These are phyloP conservation scores for Fraxinus greggii DNA, from an alignment of 305 asterid species.

Conservation along the genomic window DNA sequence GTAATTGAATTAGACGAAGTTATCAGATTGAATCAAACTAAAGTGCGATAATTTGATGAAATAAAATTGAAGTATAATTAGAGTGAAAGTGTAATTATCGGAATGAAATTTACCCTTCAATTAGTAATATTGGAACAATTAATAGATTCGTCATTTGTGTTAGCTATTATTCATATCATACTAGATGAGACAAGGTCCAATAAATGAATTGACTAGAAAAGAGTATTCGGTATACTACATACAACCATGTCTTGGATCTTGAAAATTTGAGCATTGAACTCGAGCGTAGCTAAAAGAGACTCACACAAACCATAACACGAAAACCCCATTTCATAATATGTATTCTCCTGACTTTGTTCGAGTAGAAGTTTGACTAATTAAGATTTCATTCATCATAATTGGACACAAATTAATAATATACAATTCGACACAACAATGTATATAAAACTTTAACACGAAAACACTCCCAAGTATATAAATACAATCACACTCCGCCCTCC, in stretches of 20 bases:
- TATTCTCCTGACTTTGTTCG: background rate
- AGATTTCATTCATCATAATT: too few species aligned
- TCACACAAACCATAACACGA: too few species aligned
- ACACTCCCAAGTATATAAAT: too few species aligned
- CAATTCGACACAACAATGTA: background rate
- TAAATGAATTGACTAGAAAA: too few species aligned
- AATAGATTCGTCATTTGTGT: background rate
- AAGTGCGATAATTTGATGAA: background rate
- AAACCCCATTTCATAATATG: too few species aligned
- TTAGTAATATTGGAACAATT: too few species aligned
- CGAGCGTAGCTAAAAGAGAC: background rate
- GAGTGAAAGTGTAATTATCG: background rate
- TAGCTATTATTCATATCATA: background rate
- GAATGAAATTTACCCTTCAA: background rate
- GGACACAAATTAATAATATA: background rate
- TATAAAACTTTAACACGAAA: too few species aligned
- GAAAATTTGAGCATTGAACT: background rate
- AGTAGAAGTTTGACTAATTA: background rate
- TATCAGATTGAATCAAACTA: background rate
- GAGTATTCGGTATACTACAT: too few species aligned
- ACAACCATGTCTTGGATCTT: too few species aligned
- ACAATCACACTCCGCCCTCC: too few species aligned
- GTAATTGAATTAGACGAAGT: background rate
- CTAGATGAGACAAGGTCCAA: background rate
- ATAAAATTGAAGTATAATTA: background rate